Conservation (phyloP, 148 eudicot genomes). For the Bassia scoparia region DNA sequence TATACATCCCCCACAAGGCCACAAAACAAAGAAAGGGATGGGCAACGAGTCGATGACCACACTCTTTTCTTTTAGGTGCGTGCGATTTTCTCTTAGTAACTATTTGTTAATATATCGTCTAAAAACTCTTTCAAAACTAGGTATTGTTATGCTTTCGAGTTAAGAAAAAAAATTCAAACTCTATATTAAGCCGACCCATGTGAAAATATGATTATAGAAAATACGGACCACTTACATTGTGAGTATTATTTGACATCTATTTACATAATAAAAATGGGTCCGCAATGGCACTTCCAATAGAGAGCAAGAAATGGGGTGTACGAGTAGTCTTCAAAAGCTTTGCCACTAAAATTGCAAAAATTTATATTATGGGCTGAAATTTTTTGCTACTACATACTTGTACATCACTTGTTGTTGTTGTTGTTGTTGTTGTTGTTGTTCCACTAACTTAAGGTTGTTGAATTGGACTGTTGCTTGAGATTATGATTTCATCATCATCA, state of each 20-base stretch:
- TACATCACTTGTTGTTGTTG: constrained; percentile 1
- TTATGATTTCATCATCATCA: background rate
- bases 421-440: constrained; percentile 6
- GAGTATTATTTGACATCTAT: background rate
- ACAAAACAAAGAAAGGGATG: too few species aligned
- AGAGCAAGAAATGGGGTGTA: background rate
- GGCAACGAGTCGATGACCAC: too few species aligned
- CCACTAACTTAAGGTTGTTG: background rate
- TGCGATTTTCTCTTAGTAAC: too few species aligned
- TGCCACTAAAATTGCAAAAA: constrained; percentile 18
- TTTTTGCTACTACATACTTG: too few species aligned
- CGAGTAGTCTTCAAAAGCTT: constrained; percentile 11
- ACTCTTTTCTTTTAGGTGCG: too few species aligned
- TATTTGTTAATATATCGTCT: too few species aligned
- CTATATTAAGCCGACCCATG: constrained; percentile 27
- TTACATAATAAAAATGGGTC: background rate
- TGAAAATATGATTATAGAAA: background rate
- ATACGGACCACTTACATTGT: constrained; percentile 1
- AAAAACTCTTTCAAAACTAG: too few species aligned
- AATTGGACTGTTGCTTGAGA: background rate
- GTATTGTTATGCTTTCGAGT: too few species aligned
- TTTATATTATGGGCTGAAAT: constrained; percentile 11
- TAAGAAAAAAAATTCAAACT: too few species aligned
- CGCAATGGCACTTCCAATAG: constrained; percentile 11
- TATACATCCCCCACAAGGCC: too few species aligned